A percentile compares a stretch with the other conserved stretches of the same genome.
Evolutionary conservation across 495 filamentous ascomycete species (phyloP).

Genomic region (Xylaria venustula): DNA sequence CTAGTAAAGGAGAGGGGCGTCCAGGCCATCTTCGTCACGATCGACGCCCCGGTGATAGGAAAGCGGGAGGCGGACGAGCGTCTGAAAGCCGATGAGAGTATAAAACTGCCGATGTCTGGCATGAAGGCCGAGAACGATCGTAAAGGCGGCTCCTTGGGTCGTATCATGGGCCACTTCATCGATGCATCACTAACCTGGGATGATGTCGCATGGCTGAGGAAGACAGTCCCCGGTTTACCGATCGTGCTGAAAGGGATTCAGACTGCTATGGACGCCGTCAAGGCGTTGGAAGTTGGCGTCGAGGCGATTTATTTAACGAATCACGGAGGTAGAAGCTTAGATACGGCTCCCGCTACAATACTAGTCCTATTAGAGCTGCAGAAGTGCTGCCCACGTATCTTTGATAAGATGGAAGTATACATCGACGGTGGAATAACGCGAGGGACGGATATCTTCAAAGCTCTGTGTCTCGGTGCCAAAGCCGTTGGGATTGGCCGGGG

Average conservation of each 20-base stretch:
- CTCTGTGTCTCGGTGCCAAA: constrained; percentile 62
- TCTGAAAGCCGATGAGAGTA: constrained; percentile 51
- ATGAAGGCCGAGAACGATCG: constrained; percentile 60
- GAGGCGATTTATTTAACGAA: constrained; percentile 64
- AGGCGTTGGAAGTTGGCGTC: constrained; percentile 54
- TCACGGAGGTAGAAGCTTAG: constrained; percentile 68
- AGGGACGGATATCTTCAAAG: constrained; percentile 70
- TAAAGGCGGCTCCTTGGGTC: constrained; percentile 67
- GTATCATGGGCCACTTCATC: constrained; percentile 71
- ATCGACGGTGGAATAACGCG: constrained; percentile 66
- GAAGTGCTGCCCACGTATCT: constrained; percentile 56
- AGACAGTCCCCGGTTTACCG: constrained; percentile 40
- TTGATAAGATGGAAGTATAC: constrained; percentile 61
- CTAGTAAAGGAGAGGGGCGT: constrained; percentile 58
- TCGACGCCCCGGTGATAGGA: constrained; percentile 63
- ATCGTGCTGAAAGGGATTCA: constrained; percentile 68
- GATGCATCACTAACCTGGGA: constrained; percentile 76
- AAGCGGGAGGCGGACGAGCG: constrained; percentile 64
- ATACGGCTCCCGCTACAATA: constrained; percentile 62
- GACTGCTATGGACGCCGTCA: constrained; percentile 56
- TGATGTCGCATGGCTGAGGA: constrained; percentile 58
- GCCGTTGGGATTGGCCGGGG: constrained; percentile 65
- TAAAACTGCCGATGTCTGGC: constrained; percentile 58
- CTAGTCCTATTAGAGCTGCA: constrained; percentile 65
- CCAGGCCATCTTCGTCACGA: constrained; percentile 65